These are phyloP conservation scores for Pogostemon cablin DNA, from an alignment of 257 asterid species.

Conservation along the genomic window DNA sequence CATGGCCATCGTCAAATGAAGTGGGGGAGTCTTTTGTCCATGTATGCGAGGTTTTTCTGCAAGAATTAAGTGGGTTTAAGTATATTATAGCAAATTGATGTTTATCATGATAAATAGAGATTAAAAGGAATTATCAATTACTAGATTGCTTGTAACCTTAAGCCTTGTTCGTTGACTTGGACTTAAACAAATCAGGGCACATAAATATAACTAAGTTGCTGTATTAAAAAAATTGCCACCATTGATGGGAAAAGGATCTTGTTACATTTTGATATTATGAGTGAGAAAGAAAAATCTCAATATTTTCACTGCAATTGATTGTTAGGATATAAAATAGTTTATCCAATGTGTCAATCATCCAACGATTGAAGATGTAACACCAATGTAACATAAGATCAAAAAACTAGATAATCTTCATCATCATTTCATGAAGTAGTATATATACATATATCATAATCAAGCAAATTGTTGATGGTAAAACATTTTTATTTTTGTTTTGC, in stretches of 20 bases:
- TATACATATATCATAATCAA: no score
- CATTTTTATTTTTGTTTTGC: no score
- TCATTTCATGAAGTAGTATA: no score
- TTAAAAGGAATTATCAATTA: neutral
- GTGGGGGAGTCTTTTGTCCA: constrained; percentile 35
- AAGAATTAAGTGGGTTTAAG: neutral
- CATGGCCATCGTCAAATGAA: constrained; percentile 57
- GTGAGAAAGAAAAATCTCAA: no score
- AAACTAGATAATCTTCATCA: constrained; percentile 21
- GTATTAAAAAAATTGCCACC: constrained; percentile 15
- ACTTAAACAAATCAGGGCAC: neutral
- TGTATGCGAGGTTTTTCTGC: constrained; percentile 58
- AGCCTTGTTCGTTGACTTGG: neutral
- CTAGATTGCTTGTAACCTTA: neutral
- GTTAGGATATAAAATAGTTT: no score
- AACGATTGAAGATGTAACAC: no score
- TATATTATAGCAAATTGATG: neutral
- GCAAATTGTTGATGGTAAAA: no score
- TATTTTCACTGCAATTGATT: no score
- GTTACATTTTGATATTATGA: no score
- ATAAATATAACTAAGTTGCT: neutral
- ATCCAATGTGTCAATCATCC: no score
- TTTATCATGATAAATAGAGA: neutral
- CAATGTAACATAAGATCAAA: neutral
- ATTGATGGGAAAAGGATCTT: neutral